These are phyloP conservation scores for Penicillium ucsense DNA, from an alignment of 495 filamentous ascomycete species.

Conservation along the genomic window DNA sequence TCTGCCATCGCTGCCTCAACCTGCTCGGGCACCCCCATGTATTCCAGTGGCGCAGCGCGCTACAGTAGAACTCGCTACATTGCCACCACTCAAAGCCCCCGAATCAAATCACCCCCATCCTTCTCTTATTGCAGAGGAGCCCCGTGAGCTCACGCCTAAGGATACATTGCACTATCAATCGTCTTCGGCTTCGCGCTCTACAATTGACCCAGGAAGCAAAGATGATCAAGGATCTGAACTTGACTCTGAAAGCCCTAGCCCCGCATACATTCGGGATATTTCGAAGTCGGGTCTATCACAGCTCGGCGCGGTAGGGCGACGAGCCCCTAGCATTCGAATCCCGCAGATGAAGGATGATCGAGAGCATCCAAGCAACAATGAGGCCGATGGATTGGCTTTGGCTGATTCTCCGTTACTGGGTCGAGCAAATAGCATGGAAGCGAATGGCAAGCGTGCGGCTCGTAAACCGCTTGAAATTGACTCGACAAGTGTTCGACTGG, in stretches of 20 bases:
- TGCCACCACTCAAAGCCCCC: background rate
- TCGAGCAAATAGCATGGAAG: slow-evolving; percentile 1
- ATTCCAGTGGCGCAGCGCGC: background rate
- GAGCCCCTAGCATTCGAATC: slow-evolving; percentile 10
- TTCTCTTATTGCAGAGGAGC: slow-evolving; percentile 10
- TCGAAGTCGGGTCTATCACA: slow-evolving; percentile 9
- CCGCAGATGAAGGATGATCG: slow-evolving; percentile 11
- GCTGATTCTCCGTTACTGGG: slow-evolving; percentile 19
- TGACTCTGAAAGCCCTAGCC: slow-evolving; percentile 6
- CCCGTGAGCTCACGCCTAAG: background rate
- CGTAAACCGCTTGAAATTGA: slow-evolving; percentile 12
- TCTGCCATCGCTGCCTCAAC: slow-evolving; percentile 24
- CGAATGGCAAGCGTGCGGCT: slow-evolving; percentile 5
- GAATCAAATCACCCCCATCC: slow-evolving; percentile 9
- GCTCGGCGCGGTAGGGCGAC: slow-evolving; percentile 5
- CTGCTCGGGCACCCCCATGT: background rate
- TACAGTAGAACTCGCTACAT: too few relatives aligned
- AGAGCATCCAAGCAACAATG: slow-evolving; percentile 3
- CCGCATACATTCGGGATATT: slow-evolving; percentile 6
- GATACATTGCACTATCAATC: background rate
- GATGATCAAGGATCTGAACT: slow-evolving; percentile 3
- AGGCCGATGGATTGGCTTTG: slow-evolving; percentile 3
- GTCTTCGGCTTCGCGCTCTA: background rate
- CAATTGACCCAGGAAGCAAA: slow-evolving; percentile 6
- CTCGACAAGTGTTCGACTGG: background rate